Conservation (phyloP, 441 rosid species). For the Populus tomentosa region DNA sequence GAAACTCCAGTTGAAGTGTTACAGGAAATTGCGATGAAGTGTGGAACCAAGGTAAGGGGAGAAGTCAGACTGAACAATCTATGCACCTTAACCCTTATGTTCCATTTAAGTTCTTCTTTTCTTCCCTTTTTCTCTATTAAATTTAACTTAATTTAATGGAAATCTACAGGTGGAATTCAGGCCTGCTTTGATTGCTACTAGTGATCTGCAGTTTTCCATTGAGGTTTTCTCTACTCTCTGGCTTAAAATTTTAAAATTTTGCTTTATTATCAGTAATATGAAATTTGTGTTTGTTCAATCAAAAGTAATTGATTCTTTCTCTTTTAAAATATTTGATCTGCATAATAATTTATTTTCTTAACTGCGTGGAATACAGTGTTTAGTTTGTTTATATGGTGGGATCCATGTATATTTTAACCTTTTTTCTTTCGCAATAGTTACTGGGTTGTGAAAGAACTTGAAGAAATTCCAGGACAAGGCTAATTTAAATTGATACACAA, state of each 20-base stretch:
- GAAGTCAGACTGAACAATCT: conserved; percentile 1
- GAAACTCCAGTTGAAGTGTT: conserved; percentile 62
- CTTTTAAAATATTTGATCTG: neutral
- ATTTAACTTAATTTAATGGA: neutral
- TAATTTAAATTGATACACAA: neutral
- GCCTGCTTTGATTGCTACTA: conserved; percentile 61
- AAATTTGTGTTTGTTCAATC: neutral
- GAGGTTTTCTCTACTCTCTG: conserved; percentile 53
- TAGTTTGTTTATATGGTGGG: neutral
- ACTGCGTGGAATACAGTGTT: neutral
- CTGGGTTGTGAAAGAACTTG: neutral
- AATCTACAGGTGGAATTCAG: conserved; percentile 73
- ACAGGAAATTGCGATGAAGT: conserved; percentile 75
- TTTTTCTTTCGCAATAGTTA: neutral
- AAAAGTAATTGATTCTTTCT: neutral
- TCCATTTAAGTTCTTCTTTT: conserved; percentile 1
- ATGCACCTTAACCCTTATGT: conserved; percentile 2
- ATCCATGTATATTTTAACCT: neutral
- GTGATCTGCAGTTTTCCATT: conserved; percentile 67
- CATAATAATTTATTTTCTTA: neutral
- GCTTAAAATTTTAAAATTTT: conserved; percentile 7
- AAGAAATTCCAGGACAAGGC: neutral
- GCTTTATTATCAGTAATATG: neutral
- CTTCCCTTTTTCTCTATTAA: neutral
- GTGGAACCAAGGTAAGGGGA: conserved; percentile 76